phyloP scores from a whole-genome alignment of 2,329 filamentous ascomycete species.

The Scleromitrula shiraiana region DNA sequence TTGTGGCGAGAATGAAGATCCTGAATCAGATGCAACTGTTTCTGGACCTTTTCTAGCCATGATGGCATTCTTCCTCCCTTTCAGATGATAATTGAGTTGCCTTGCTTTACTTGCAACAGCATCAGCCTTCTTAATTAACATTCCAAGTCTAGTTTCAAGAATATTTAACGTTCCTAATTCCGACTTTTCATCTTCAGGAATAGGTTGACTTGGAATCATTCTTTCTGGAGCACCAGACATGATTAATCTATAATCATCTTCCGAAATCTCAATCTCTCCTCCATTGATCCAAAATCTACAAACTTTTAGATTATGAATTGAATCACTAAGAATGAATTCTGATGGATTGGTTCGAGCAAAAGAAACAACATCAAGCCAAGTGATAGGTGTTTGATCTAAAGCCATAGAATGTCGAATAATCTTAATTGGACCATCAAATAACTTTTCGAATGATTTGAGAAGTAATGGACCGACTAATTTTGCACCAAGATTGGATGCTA shows the following conservation, averaged over 20 bases:
- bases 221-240: conserved; percentile 75
- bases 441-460: conserved; percentile 75
- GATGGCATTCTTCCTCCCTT: conserved; percentile 67
- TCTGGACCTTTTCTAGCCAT: conserved; percentile 47
- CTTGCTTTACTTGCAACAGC: conserved; percentile 63
- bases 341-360: conserved; percentile 74
- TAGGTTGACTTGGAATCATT: conserved; percentile 70
- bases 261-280: conserved; percentile 72
- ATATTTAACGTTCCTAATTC: conserved; percentile 80
- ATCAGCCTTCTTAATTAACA: conserved; percentile 74
- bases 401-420: conserved; percentile 38
- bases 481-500: conserved; percentile 77
- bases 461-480: conserved; percentile 75
- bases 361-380: conserved; percentile 79
- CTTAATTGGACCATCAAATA: conserved; percentile 74
- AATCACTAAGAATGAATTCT: conserved; percentile 66
- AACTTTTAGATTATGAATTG: conserved; percentile 58
- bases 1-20: conserved; percentile 20
- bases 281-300: conserved; percentile 81
- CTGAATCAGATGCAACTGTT: conserved; percentile 16
- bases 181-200: conserved; percentile 79
- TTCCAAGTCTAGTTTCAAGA: conserved; percentile 66
- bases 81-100: conserved; percentile 74
- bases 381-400: conserved; percentile 54
- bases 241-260: conserved; percentile 82